Evolutionary conservation across 148 eudicot species (phyloP).

Genomic region (Dysphania ambrosioides): DNA sequence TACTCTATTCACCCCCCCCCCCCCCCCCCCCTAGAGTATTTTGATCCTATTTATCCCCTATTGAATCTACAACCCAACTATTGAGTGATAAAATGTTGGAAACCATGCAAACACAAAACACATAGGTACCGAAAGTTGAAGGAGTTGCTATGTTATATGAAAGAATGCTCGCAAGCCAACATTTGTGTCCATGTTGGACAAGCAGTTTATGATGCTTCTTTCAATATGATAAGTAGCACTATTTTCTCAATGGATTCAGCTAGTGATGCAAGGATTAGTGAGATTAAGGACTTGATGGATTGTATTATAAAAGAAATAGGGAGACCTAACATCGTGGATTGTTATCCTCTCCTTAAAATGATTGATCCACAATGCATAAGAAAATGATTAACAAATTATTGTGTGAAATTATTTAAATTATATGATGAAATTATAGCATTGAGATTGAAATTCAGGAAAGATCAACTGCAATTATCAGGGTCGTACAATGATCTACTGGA

Average conservation of each 20-base stretch:
- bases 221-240: not conserved
- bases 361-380: constrained; percentile 44
- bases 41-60: too few relatives aligned
- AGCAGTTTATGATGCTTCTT: not conserved
- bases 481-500: not conserved
- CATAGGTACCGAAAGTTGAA: not conserved
- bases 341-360: constrained; percentile 30
- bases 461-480: not conserved
- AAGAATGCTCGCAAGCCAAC: too few relatives aligned
- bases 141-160: constrained; percentile 3
- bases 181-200: too few relatives aligned
- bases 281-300: constrained; percentile 2
- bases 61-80: not conserved
- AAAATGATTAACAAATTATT: constrained; percentile 32
- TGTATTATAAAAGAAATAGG: not conserved
- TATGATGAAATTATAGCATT: constrained; percentile 28
- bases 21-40: too few relatives aligned
- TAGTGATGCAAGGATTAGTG: not conserved
- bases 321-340: constrained; percentile 33
- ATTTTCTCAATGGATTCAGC: constrained; percentile 15
- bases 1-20: too few relatives aligned
- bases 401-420: constrained; percentile 44
- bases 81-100: constrained; percentile 9
- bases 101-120: not conserved
- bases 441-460: not conserved